Evolutionary conservation across 495 filamentous ascomycete genomes (phyloP), one percentile per base, ranked within the genome.

Genomic region (Jackrogersella minutella): DNA sequence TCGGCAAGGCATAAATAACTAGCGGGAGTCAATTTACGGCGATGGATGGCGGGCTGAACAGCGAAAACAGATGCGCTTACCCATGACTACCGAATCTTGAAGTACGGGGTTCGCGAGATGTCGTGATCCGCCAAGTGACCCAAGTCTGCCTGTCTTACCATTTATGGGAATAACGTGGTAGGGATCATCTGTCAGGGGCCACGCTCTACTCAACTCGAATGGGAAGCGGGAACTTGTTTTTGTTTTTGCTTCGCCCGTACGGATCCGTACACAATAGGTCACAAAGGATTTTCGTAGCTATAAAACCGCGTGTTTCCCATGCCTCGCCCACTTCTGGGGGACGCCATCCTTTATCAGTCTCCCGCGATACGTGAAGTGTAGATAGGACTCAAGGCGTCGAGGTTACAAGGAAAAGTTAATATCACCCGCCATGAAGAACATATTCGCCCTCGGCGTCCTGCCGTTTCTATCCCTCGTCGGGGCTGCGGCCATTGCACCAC

Each of bases 61-160:
- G 11, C 1, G 5, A 43, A 10, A 1, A 16, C 40, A 43, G 22
- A 30, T 3, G 7, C 26, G 26, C 24, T 46, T 31, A 49, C 50
- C 50, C 40, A 56, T 60, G 40, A 40, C 43, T 58, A 55, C 19
- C 40, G 46, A 53, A 47, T 55, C 37, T 53, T 34, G 28, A 17
- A 2, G 31, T 3, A 62, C 41, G 59, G 53, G 46, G 46, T 46
- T 56, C 49, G 56, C 56, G 56, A 64, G 50, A 69, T 69, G 66
- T 69, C 66, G 66, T 64, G 60, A 69, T 69, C 61, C 22, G 66
- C 66, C 61, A 64, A 69, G 66, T 64, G 65, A 68, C 65, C 64
- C 28, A 52, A 39, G 10, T 31, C 24, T 63, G 58, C 53, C 55
- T 69, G 60, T 64, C 61, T 58, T 69, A 60, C 66, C 66, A 62